Base-by-base conservation (phyloP, 1,139 yeast species). In the Casaregolazyma suthepensis region DNA sequence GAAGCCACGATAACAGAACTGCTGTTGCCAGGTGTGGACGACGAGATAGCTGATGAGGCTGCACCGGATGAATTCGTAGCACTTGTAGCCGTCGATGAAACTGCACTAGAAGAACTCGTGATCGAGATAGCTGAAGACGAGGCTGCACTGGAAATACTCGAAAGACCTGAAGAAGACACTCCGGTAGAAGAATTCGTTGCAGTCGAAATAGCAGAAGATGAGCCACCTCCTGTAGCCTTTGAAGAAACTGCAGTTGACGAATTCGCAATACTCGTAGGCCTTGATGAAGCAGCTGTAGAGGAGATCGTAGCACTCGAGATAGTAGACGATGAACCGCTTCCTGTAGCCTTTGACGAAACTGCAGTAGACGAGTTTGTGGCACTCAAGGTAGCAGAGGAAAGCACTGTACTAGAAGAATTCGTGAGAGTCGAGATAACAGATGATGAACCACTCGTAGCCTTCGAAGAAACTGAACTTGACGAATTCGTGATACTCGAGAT, bases 281-380 rank as follows among this genome's bases (percentile, higher is more conserved):
- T 7, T 7, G 38, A 15, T 5, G 18, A 19, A 22, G 26, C 26
- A n/a, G n/a, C n/a, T 5, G 26, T 22, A 22, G 26, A 22, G 7
- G 26, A 22, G 9, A 19, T 22, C 38, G 46, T 15, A 12, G 20
- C 4, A n/a, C 45, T 22, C 26, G 40, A 22, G 17, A 48, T n/a
- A 19, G 45, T 20, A 12, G 52, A 49, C 22, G 43, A n/a, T 22
- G 52, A 26, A 29, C 38, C 35, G 13, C n/a, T n/a, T n/a, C n/a
- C n/a, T n/a, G 26, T 22, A 22, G 52, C 38, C 37, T 49, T 46
- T 18, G 52, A 26, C 13, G 17, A 48, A 10, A 17, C 20, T 10
- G 15, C 44, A 17, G 6, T 18, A 13, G 38, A 31, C 4, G 38
- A 31, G 9, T 22, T 22, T 23, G 18, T 20, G 9, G 9, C 5